phyloP scores from a whole-genome alignment of 2,329 filamentous ascomycete species.

The Sclerotinia spermophila region DNA sequence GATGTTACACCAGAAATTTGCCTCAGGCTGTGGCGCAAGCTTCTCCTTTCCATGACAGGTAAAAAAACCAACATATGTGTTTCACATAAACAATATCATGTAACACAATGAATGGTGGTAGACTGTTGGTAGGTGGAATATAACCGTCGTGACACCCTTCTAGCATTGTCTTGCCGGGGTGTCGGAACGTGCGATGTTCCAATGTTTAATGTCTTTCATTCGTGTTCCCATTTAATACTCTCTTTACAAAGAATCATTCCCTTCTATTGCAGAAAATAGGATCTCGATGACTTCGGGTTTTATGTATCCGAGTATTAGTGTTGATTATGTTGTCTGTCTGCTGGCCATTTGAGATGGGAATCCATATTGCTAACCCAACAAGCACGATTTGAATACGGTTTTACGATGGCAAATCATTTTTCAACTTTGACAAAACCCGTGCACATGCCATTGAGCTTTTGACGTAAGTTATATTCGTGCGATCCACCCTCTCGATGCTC shows the following conservation, averaged over 20 bases:
- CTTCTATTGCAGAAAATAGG: neutral
- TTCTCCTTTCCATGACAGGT: neutral
- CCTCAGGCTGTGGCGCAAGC: neutral
- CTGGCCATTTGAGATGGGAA: neutral
- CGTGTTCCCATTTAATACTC: neutral
- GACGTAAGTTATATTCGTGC: neutral
- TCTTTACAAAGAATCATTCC: neutral
- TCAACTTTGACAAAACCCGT: neutral
- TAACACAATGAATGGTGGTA: neutral
- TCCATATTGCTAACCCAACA: neutral
- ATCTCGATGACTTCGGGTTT: neutral
- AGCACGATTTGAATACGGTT: neutral
- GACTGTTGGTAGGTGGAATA: neutral
- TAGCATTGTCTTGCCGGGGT: neutral
- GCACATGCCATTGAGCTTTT: neutral
- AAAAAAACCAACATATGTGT: neutral
- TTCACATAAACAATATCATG: neutral
- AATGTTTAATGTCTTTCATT: neutral
- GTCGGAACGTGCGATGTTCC: neutral
- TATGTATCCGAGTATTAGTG: neutral
- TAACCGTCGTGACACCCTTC: neutral
- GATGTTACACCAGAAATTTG: neutral
- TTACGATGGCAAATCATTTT: neutral
- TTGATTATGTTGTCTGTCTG: neutral
- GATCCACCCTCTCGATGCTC: neutral